A percentile compares a stretch with the other conserved stretches of the same genome.
Conservation (phyloP, 2,329 filamentous ascomycete genomes). For the Bertia moriformis region DNA sequence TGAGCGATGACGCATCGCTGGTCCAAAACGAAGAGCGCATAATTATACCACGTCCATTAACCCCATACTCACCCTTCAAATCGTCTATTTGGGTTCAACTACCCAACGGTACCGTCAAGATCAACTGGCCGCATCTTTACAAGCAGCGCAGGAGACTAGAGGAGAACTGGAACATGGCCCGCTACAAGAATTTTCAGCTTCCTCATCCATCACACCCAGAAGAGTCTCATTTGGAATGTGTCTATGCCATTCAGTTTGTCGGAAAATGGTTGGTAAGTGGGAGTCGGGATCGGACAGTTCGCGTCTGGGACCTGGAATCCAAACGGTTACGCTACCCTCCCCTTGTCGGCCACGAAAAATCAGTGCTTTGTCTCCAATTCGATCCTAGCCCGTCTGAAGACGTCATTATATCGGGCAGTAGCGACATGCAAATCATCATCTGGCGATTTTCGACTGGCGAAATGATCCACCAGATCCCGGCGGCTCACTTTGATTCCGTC, state of each 20-base stretch:
- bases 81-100: conserved; percentile 5
- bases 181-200: conserved; percentile 47
- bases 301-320: conserved; percentile 51
- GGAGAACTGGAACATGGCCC: conserved; percentile 48
- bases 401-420: conserved; percentile 52
- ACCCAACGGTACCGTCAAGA: conserved; percentile 5
- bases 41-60: no score
- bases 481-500: conserved; percentile 51
- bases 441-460: conserved; percentile 54
- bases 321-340: conserved; percentile 37
- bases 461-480: conserved; percentile 37
- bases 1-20: conserved; percentile 6
- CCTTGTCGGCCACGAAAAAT: conserved; percentile 42
- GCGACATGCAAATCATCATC: conserved; percentile 46
- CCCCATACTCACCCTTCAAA: conserved; percentile 1
- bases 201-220: conserved; percentile 42
- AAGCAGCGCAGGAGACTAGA: conserved; percentile 49
- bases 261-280: conserved; percentile 52
- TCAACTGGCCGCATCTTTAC: conserved; percentile 55
- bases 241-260: conserved; percentile 55
- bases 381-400: conserved; percentile 47
- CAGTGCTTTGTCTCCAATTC: conserved; percentile 54
- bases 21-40: no score
- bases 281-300: conserved; percentile 46
- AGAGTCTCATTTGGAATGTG: conserved; percentile 50